Conservation (phyloP, 768 basidiomycete genomes). For the Sistotremastrum niveocremeum region DNA sequence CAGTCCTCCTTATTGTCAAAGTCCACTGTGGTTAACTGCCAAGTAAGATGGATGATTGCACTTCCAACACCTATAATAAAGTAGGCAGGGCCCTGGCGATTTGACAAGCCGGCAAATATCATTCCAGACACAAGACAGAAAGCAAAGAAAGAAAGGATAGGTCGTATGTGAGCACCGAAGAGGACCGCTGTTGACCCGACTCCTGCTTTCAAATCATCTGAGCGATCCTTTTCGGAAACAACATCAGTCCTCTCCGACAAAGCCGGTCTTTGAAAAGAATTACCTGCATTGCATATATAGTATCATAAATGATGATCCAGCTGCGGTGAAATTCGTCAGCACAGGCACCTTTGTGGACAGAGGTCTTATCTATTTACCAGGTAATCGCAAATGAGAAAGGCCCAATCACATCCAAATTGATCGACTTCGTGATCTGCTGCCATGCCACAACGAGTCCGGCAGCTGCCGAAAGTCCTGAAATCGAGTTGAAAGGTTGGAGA, state of each 20-base stretch:
- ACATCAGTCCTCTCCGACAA: not conserved
- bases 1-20: not conserved
- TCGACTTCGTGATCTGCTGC: not conserved
- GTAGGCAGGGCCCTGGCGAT: not conserved
- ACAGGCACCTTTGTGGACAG: too few species aligned
- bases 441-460: not conserved
- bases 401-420: not conserved
- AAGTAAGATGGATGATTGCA: not conserved
- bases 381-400: slow-evolving; percentile 4
- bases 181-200: slow-evolving; percentile 35
- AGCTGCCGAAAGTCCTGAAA: not conserved
- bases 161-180: slow-evolving; percentile 24
- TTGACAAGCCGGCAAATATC: not conserved
- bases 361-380: slow-evolving; percentile 5
- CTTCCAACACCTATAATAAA: not conserved
- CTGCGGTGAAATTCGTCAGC: not conserved
- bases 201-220: slow-evolving; percentile 28
- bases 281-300: slow-evolving; percentile 25
- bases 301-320: slow-evolving; percentile 35
- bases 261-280: slow-evolving; percentile 9
- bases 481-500: not conserved
- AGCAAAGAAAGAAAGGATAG: slow-evolving; percentile 24
- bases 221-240: slow-evolving; percentile 25
- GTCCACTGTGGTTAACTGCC: slow-evolving; percentile 1
- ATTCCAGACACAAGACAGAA: not conserved